Percentiles rank a stretch among this genome's conserved stretches.
phyloP scores from a whole-genome alignment of 768 basidiomycete species.

The Tulasnella sp. region DNA sequence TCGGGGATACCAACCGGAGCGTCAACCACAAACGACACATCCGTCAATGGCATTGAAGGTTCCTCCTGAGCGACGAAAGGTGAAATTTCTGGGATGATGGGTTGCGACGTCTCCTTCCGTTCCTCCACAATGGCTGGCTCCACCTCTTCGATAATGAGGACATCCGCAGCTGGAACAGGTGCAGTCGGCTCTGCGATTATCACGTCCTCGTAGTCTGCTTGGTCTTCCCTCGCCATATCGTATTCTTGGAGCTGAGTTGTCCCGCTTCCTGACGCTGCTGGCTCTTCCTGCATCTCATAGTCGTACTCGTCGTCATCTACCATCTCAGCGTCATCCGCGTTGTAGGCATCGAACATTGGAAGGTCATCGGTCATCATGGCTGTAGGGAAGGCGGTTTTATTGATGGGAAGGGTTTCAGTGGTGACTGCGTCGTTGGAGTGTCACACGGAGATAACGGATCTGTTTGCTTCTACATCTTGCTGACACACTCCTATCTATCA shows the following conservation, averaged over 20 bases:
- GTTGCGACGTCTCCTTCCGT: background rate
- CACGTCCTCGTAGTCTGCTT: constrained; percentile 5
- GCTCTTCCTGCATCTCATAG: constrained; percentile 2
- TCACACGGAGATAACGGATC: too few relatives aligned
- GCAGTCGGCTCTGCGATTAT: constrained; percentile 1
- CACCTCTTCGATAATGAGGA: background rate
- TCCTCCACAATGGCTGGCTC: too few relatives aligned
- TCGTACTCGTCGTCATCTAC: constrained; percentile 5
- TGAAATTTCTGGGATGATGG: background rate
- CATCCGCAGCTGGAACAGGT: background rate
- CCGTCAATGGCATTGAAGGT: too few relatives aligned
- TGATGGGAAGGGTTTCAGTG: background rate
- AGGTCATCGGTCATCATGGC: constrained; percentile 9
- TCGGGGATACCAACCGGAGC: too few relatives aligned
- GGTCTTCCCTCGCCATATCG: constrained; percentile 6
- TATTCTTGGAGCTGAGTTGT: constrained; percentile 11
- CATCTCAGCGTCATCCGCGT: constrained; percentile 4
- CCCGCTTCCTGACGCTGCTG: background rate
- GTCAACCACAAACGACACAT: too few relatives aligned
- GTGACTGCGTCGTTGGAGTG: too few relatives aligned
- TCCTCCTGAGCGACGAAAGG: background rate
- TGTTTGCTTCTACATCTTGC: too few relatives aligned
- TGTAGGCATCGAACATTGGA: constrained; percentile 4
- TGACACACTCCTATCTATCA: too few relatives aligned
- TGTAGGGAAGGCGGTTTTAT: background rate